Evolutionary conservation across 768 basidiomycete species (phyloP).

Genomic region (Phallus indusiatus): DNA sequence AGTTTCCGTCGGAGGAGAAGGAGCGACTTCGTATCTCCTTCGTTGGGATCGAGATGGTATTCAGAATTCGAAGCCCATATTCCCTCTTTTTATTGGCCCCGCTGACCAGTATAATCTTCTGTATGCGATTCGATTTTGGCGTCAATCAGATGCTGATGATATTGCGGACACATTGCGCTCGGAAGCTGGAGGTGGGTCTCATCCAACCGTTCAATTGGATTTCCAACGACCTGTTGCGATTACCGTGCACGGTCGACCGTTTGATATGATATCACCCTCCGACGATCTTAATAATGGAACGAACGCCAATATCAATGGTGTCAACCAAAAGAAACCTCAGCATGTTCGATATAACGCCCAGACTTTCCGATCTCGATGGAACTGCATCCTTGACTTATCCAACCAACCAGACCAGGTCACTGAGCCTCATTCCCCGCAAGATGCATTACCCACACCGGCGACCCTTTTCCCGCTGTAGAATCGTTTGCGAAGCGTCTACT

Average conservation of each 20-base stretch:
- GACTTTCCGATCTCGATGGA: constrained; percentile 82
- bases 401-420: constrained; percentile 17
- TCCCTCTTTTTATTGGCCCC: constrained; percentile 64
- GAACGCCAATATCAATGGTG: no score
- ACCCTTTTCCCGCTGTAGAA: constrained; percentile 61
- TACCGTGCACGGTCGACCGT: constrained; percentile 68
- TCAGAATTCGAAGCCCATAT: constrained; percentile 29
- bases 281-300: background rate
- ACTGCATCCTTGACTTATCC: constrained; percentile 76
- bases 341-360: constrained; percentile 46
- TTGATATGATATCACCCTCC: constrained; percentile 13
- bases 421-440: constrained; percentile 22
- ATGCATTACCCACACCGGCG: constrained; percentile 63
- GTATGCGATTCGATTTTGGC: constrained; percentile 79
- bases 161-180: constrained; percentile 6
- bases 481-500: constrained; percentile 17
- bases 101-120: constrained; percentile 82
- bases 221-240: constrained; percentile 74
- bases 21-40: constrained; percentile 39
- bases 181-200: constrained; percentile 7
- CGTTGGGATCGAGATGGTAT: constrained; percentile 36
- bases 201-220: constrained; percentile 27
- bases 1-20: constrained; percentile 64
- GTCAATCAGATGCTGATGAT: constrained; percentile 39
- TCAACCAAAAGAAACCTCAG: background rate